Percentiles rank a stretch among this genome's conserved stretches.
phyloP scores from a whole-genome alignment of 2,329 filamentous ascomycete genomes.

The Trichoderma koningiopsis region DNA sequence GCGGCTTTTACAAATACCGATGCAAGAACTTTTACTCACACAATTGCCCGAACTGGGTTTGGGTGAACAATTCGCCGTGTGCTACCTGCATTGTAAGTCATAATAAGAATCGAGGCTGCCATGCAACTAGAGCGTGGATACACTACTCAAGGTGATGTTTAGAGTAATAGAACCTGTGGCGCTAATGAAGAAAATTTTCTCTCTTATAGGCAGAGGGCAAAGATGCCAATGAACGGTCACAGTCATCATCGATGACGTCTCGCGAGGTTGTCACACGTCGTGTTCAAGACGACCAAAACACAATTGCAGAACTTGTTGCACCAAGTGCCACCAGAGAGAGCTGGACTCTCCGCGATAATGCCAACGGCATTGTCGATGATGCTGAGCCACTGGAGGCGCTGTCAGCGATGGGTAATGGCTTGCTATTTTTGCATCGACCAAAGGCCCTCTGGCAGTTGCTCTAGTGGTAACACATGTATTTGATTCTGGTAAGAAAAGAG shows the following conservation, averaged over 20 bases:
- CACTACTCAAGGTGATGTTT: too few species aligned
- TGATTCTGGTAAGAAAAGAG: not conserved
- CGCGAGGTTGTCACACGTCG: slow-evolving; percentile 50
- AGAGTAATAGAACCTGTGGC: not conserved
- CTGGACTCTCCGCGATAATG: slow-evolving; percentile 43
- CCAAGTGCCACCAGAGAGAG: slow-evolving; percentile 42
- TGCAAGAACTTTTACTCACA: slow-evolving; percentile 58
- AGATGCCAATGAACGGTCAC: slow-evolving; percentile 43
- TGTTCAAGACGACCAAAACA: slow-evolving; percentile 51
- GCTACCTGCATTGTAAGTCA: slow-evolving; percentile 52
- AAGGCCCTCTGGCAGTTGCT: slow-evolving; percentile 27
- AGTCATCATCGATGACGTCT: slow-evolving; percentile 36
- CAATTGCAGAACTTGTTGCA: slow-evolving; percentile 49
- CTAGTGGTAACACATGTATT: not conserved
- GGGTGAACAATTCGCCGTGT: slow-evolving; percentile 54
- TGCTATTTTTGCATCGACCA: slow-evolving; percentile 33
- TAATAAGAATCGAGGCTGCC: not conserved
- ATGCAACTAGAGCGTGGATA: not conserved
- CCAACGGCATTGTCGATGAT: slow-evolving; percentile 10
- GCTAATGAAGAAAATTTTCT: not conserved
- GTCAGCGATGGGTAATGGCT: slow-evolving; percentile 32
- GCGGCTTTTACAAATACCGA: slow-evolving; percentile 55
- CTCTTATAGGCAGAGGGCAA: slow-evolving; percentile 51
- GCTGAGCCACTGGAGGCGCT: slow-evolving; percentile 34
- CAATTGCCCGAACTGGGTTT: slow-evolving; percentile 58